Base-by-base conservation (phyloP, 257 asterid species). In the Solanum sparsipilum region DNA sequence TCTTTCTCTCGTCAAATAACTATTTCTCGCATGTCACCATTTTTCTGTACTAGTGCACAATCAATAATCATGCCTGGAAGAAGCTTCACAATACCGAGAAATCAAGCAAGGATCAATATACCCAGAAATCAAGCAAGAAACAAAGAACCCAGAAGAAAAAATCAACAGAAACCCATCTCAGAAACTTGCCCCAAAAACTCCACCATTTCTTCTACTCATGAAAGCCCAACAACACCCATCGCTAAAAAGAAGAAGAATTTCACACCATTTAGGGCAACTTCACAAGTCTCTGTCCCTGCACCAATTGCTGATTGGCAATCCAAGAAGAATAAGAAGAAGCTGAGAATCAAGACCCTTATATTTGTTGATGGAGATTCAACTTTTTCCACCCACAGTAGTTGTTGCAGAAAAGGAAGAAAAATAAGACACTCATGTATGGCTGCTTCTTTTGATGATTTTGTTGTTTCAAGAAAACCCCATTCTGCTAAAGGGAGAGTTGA, bases 361-460 rank as follows among this genome's bases (percentile, higher is more conserved):
- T 70, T 63, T 70, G 23, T 48, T 71, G 13, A 25, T 73, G 31
- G 41, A 32, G 75, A 32, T 21, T 34, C 34, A 18, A 82, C 2
- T 34, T 23, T 27, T 60, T n/a, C 34, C 81, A 18, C 38, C 39
- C 44, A 34, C 15, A 34, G 0, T n/a, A 18, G 8, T 35, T 52
- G 25, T 67, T 86, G 23, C 70, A 60, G 70, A 60, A 60, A 60
- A 60, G 27, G 1, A 60, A 60, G 70, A 4, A 60, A 60, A 60
- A 0, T 15, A 60, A 23, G 70, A 4, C 1, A 23, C 70, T 9
- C 29, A 23, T 23, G 15, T 25, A 46, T 90, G 86, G 81, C 90
- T 86, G 94, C 83, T 70, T 93, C 97, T 63, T 93, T 96, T 89
- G 96, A 94, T 60, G 96, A 95, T 91, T 93, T 93, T 91, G 97